A percentile compares a stretch with the other conserved stretches of the same genome.
These are phyloP conservation scores for Boletus rex-veris DNA, from an alignment of 768 basidiomycete species.

Conservation along the genomic window DNA sequence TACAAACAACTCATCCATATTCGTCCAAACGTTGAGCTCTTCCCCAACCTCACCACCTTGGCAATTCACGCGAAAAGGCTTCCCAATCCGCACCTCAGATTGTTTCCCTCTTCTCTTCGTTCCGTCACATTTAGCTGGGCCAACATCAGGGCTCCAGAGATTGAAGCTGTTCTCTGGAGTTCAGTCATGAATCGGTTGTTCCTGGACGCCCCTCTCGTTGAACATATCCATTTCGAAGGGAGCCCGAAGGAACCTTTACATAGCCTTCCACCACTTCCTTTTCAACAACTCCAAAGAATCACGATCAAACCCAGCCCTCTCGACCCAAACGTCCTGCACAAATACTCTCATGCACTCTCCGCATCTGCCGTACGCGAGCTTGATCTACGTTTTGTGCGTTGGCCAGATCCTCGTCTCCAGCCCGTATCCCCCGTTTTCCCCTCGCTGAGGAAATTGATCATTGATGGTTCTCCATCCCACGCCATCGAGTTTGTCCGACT, in stretches of 20 bases:
- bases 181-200: slow-evolving; percentile 19
- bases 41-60: slow-evolving; percentile 18
- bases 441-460: slow-evolving; percentile 18
- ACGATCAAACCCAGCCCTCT: slow-evolving; percentile 23
- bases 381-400: slow-evolving; percentile 22
- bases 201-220: slow-evolving; percentile 18
- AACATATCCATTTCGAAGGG: slow-evolving; percentile 23
- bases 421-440: slow-evolving; percentile 20
- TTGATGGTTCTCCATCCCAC: slow-evolving; percentile 20
- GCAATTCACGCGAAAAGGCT: slow-evolving; percentile 16
- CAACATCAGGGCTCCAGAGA: slow-evolving; percentile 11
- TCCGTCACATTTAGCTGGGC: slow-evolving; percentile 19
- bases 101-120: slow-evolving; percentile 25
- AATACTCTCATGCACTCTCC: slow-evolving; percentile 22
- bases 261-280: slow-evolving; percentile 14
- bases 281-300: slow-evolving; percentile 16
- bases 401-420: slow-evolving; percentile 20
- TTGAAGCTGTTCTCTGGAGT: slow-evolving; percentile 19
- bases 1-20: slow-evolving; percentile 21
- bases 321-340: slow-evolving; percentile 23
- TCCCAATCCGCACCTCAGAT: slow-evolving; percentile 9
- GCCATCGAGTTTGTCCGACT: slow-evolving; percentile 20
- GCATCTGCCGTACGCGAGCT: slow-evolving; percentile 18
- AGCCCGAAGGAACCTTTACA: slow-evolving; percentile 21
- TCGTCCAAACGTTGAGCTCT: slow-evolving; percentile 24